phyloP scores from a whole-genome alignment of 768 basidiomycete species.

The Candolleomyces aberdarensis region DNA sequence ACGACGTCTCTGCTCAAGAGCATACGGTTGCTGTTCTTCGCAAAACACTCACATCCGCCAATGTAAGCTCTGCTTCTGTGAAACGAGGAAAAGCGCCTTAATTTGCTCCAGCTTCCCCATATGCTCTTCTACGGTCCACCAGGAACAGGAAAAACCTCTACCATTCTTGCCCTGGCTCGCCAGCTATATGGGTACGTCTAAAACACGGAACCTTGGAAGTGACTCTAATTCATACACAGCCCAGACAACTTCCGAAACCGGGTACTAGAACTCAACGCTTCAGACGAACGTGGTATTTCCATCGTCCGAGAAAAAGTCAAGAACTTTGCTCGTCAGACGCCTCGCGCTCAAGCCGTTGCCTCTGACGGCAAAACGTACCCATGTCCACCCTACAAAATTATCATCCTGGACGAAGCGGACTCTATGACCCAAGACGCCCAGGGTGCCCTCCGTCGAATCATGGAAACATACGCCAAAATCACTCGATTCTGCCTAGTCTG shows the following conservation, averaged over 20 bases:
- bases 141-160: conserved; percentile 98
- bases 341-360: conserved; percentile 69
- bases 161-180: conserved; percentile 89
- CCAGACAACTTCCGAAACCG: conserved; percentile 92
- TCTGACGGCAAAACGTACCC: conserved; percentile 85
- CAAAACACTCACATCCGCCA: conserved; percentile 89
- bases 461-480: conserved; percentile 98
- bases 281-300: conserved; percentile 95
- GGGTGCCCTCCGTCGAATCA: conserved; percentile 93
- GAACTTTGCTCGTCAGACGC: conserved; percentile 91
- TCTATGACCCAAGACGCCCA: conserved; percentile 99
- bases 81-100: neutral
- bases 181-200: conserved; percentile 86
- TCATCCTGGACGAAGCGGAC: conserved; percentile 98
- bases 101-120: conserved; percentile 75
- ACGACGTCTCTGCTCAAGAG: conserved; percentile 96
- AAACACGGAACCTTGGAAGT: neutral
- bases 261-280: conserved; percentile 96
- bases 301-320: conserved; percentile 99
- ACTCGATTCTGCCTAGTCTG: conserved; percentile 98
- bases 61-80: conserved; percentile 48
- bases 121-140: conserved; percentile 99
- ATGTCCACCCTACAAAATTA: conserved; percentile 97
- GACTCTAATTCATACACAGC: conserved; percentile 34
- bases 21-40: conserved; percentile 90